Conservation (phyloP, 176 grass and related monocot genomes). For the Aegilops bicornis region DNA sequence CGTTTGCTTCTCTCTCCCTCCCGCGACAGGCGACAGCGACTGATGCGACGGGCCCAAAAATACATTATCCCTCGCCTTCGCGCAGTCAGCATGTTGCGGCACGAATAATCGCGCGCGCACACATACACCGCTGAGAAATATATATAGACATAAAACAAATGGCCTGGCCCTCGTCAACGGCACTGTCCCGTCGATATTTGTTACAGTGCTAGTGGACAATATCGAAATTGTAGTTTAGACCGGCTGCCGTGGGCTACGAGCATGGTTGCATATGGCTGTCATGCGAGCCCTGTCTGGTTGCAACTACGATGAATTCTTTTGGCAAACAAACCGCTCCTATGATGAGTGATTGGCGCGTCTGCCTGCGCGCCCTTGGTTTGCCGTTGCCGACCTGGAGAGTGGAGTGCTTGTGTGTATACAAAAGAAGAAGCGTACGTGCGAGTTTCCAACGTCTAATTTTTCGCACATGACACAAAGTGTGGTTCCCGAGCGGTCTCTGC, state of each 20-base stretch:
- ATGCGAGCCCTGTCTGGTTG: constrained; percentile 19
- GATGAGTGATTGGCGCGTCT: background rate
- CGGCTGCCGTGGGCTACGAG: background rate
- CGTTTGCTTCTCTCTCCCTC: background rate
- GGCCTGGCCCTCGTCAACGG: background rate
- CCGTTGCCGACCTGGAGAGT: constrained; percentile 25
- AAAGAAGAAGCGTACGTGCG: background rate
- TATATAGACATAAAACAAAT: background rate
- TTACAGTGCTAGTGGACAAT: background rate
- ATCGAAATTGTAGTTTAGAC: constrained; percentile 3
- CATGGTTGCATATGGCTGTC: constrained; percentile 17
- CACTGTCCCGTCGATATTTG: background rate
- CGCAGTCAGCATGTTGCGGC: constrained; percentile 19
- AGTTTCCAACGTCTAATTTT: constrained; percentile 16
- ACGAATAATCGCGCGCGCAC: background rate
- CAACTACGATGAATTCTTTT: background rate
- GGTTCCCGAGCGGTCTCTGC: constrained; percentile 10
- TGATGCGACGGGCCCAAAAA: background rate
- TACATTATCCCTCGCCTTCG: constrained; percentile 6
- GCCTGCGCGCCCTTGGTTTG: background rate
- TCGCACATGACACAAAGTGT: constrained; percentile 6
- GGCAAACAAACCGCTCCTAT: too few relatives aligned
- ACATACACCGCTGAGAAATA: background rate
- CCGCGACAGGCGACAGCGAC: constrained; percentile 10
- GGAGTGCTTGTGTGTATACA: background rate